Evolutionary conservation across 441 rosid genomes (phyloP), one percentile per base, ranked within the genome.

Genomic region (Theobroma grandiflorum): DNA sequence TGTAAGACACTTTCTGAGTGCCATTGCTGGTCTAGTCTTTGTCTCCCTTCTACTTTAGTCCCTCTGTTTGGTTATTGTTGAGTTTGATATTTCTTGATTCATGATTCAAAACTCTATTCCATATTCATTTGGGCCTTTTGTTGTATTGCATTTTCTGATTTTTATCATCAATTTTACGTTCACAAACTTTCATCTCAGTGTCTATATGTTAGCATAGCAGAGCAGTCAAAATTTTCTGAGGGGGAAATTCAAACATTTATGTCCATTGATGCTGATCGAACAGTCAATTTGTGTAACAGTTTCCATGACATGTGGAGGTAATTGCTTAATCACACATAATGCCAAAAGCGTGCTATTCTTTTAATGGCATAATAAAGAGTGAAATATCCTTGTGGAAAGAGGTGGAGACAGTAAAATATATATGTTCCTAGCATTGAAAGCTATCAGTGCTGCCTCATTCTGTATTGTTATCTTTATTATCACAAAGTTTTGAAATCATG

Each of bases 221-320:
- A 91, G 82, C 85, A 93, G 78, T 91, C 95, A 33, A 90, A 87
- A 83, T 96, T 96, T 87, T 95, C 97, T 42, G 90, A 89, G 81
- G 99, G 99, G 26, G 99, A 96, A 91, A 91, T 96, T 85, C 99
- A 96, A 88, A 96, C 99, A 65, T 96, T 95, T 85, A 96, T 96
- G 99, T 96, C 99, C 3, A 88, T 96, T 79, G 99, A 95, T 91
- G 96, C 98, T 85, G 99, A 96, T 88, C 92, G 96, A 81, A 92
- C 92, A 69, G 94, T 92, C 79, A 96, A 96, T 78, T 85, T 96
- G 86, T 89, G 96, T 73, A 93, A 95, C 87, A 95, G 98, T 86
- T 92, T 96, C 83, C 98, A 96, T 90, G 98, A 95, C 77, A 82
- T 90, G 81, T 96, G 99, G 98, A 95, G 98, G 99, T 96, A 89